Evolutionary conservation across 176 grass and related monocot species (phyloP).

Genomic region (Rhynchospora tenuis): DNA sequence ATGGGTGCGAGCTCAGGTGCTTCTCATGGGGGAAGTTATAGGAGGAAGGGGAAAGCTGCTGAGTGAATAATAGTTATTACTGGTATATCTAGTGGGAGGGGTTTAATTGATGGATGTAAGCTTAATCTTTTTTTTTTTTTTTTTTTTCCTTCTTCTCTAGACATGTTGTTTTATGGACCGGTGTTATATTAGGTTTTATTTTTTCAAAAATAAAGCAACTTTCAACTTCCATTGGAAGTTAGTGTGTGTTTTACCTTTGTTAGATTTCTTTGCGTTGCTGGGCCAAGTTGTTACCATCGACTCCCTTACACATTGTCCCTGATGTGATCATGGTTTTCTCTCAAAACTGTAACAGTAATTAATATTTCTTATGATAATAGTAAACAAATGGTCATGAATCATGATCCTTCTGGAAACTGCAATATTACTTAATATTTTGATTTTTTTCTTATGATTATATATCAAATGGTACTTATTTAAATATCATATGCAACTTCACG

Average conservation of each 20-base stretch:
- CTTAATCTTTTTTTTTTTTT: neutral
- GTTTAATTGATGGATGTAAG: neutral
- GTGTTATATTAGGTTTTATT: neutral
- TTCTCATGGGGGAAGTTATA: constrained; percentile 46
- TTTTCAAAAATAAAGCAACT: neutral
- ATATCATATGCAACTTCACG: neutral
- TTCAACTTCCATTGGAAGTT: neutral
- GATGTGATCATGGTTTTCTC: neutral
- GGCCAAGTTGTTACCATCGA: neutral
- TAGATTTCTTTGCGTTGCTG: neutral
- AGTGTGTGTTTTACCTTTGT: neutral
- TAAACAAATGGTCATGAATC: too few species aligned
- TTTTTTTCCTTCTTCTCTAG: neutral
- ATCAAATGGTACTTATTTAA: neutral
- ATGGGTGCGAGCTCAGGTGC: constrained; percentile 40
- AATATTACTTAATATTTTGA: too few species aligned
- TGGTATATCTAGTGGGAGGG: neutral
- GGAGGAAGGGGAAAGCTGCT: constrained; percentile 87
- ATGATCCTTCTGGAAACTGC: too few species aligned
- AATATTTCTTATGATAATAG: too few species aligned
- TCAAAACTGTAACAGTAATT: too few species aligned
- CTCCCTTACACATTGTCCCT: neutral
- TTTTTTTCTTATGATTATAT: too few species aligned
- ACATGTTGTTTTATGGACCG: neutral
- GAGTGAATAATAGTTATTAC: constrained; percentile 31